phyloP scores from a whole-genome alignment of 768 basidiomycete species.

The Collybiopsis luxurians region DNA sequence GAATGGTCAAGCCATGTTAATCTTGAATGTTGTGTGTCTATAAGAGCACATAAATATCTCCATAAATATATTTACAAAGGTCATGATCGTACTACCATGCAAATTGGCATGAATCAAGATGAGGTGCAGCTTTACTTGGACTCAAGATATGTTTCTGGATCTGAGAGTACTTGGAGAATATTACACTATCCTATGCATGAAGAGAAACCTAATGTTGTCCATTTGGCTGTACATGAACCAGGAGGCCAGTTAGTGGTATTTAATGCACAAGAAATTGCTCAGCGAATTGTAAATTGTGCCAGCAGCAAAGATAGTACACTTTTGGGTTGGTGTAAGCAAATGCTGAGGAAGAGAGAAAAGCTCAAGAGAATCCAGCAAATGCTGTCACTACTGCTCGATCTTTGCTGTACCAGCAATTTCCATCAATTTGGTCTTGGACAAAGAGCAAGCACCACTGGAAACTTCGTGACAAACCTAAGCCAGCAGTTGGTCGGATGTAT shows the following conservation, averaged over 20 bases:
- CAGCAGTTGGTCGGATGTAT: constrained; percentile 29
- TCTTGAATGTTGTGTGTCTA: constrained; percentile 36
- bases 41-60: constrained; percentile 42
- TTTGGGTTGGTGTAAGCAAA: background rate
- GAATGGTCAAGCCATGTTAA: constrained; percentile 49
- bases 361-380: background rate
- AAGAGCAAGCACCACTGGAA: constrained; percentile 3
- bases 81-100: constrained; percentile 33
- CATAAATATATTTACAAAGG: constrained; percentile 51
- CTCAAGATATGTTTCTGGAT: constrained; percentile 33
- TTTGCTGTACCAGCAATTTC: constrained; percentile 23
- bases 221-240: constrained; percentile 30
- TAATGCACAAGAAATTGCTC: background rate
- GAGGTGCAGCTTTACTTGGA: constrained; percentile 35
- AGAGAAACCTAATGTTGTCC: constrained; percentile 29
- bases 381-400: background rate
- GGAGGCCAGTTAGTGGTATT: constrained; percentile 4
- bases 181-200: constrained; percentile 29
- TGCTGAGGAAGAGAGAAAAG: background rate
- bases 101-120: constrained; percentile 22
- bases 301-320: background rate
- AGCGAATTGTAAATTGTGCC: background rate
- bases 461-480: constrained; percentile 1
- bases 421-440: constrained; percentile 18
- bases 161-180: constrained; percentile 28